These are phyloP conservation scores for Pluteus cervinus DNA, from an alignment of 768 basidiomycete species.

Conservation along the genomic window DNA sequence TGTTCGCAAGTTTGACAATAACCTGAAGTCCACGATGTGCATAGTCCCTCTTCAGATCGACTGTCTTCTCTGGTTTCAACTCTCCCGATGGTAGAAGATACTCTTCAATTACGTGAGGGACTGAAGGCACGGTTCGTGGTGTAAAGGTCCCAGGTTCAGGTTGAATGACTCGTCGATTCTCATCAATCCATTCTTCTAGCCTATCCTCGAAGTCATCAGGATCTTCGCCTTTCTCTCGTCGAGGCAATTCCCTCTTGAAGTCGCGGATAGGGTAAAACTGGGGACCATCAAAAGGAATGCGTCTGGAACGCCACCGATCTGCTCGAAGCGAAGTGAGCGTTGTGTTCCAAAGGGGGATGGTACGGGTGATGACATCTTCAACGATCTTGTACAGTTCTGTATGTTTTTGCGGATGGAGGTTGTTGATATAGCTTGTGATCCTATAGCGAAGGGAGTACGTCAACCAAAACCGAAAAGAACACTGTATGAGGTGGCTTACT, in stretches of 20 bases:
- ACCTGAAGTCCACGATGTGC: constrained; percentile 17
- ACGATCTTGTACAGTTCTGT: constrained; percentile 15
- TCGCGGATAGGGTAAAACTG: no score
- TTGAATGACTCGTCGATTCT: constrained; percentile 6
- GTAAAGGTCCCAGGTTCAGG: constrained; percentile 12
- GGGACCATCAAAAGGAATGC: constrained; percentile 12
- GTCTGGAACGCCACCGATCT: background rate
- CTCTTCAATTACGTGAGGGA: no score
- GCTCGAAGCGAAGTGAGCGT: constrained; percentile 14
- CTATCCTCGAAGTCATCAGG: constrained; percentile 7
- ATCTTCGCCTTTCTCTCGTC: constrained; percentile 8
- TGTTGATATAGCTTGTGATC: constrained; percentile 29
- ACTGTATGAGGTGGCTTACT: no score
- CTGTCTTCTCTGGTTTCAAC: no score
- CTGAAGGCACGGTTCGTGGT: constrained; percentile 6
- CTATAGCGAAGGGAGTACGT: constrained; percentile 3
- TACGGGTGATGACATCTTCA: constrained; percentile 14
- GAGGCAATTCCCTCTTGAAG: constrained; percentile 4
- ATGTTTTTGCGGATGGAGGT: constrained; percentile 21
- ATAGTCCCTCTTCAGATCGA: constrained; percentile 10
- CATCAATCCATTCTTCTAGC: constrained; percentile 7
- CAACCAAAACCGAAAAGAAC: no score
- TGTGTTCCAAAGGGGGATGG: constrained; percentile 21
- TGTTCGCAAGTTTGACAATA: constrained; percentile 26
- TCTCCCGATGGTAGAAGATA: no score